These are phyloP conservation scores for Cornus suecica DNA, from an alignment of 148 eudicot genomes.

Conservation along the genomic window DNA sequence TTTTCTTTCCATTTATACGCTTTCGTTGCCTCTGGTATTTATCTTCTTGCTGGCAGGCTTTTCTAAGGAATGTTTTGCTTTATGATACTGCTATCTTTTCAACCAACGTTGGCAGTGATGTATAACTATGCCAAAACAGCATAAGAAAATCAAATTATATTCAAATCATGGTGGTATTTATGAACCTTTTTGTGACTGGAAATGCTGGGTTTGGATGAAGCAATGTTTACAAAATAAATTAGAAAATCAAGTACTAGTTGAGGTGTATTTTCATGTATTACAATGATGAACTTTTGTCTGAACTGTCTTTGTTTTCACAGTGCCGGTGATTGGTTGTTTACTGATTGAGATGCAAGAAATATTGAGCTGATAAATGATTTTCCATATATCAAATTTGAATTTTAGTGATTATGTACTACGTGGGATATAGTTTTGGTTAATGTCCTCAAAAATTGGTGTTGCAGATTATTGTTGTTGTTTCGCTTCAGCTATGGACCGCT, in stretches of 20 bases:
- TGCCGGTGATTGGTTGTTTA: conserved; percentile 4
- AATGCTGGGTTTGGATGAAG: background rate
- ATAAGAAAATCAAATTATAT: background rate
- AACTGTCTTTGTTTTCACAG: background rate
- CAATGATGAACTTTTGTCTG: background rate
- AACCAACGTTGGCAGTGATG: background rate
- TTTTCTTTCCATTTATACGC: too few relatives aligned
- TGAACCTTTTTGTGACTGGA: background rate
- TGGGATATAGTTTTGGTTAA: background rate
- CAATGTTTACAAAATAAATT: background rate
- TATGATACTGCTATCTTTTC: too few relatives aligned
- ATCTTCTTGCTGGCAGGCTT: background rate
- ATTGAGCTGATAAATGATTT: background rate
- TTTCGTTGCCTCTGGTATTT: background rate
- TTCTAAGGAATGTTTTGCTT: background rate
- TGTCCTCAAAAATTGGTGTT: conserved; percentile 8
- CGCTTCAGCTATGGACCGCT: conserved; percentile 82
- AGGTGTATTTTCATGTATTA: background rate
- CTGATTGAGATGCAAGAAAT: background rate
- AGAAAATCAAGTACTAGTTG: background rate
- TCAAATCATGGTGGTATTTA: background rate
- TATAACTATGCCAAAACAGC: background rate
- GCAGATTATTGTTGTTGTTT: conserved; percentile 73
- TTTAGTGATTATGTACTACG: background rate
- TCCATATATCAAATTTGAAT: background rate